These are phyloP conservation scores for Diaporthe capsici DNA, from an alignment of 2,329 filamentous ascomycete species.

Conservation along the genomic window DNA sequence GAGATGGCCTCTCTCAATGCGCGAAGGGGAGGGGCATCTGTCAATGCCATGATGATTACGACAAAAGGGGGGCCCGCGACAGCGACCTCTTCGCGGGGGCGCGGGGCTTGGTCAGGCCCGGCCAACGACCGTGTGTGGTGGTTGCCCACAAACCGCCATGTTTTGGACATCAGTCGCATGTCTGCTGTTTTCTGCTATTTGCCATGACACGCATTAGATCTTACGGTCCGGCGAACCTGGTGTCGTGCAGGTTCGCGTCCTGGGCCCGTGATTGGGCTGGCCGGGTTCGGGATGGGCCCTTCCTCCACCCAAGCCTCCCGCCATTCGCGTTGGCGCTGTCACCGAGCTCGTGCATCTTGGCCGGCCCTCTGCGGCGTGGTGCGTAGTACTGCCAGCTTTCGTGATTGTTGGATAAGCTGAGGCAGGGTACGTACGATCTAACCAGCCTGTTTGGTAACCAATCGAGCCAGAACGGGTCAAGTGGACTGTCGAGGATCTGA, in stretches of 20 bases:
- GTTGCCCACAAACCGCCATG: conserved; percentile 10
- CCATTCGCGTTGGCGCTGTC: conserved; percentile 15
- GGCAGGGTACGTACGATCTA: conserved; percentile 8
- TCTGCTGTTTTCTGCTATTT: conserved; percentile 9
- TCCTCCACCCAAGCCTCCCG: conserved; percentile 31
- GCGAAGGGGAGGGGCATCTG: conserved; percentile 9
- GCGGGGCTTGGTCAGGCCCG: conserved; percentile 9
- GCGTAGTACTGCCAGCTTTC: conserved; percentile 3
- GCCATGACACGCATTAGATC: conserved; percentile 32
- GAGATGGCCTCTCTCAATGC: conserved; percentile 28
- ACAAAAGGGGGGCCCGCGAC: conserved; percentile 30
- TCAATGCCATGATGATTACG: conserved; percentile 29
- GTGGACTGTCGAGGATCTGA: conserved; percentile 30
- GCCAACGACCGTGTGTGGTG: conserved; percentile 17
- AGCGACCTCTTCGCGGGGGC: conserved; percentile 16
- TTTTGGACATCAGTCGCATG: conserved; percentile 24
- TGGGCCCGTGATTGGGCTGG: conserved; percentile 36
- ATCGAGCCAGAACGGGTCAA: conserved; percentile 29
- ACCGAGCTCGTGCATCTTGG: conserved; percentile 14
- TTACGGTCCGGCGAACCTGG: conserved; percentile 29
- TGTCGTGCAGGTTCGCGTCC: conserved; percentile 38
- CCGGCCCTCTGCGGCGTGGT: conserved; percentile 6
- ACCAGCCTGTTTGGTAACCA: conserved; percentile 6
- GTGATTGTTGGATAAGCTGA: not conserved
- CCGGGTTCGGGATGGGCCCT: not conserved